Conservation (phyloP, 2,329 filamentous ascomycete species). For the Colletotrichum orchidophilum region DNA sequence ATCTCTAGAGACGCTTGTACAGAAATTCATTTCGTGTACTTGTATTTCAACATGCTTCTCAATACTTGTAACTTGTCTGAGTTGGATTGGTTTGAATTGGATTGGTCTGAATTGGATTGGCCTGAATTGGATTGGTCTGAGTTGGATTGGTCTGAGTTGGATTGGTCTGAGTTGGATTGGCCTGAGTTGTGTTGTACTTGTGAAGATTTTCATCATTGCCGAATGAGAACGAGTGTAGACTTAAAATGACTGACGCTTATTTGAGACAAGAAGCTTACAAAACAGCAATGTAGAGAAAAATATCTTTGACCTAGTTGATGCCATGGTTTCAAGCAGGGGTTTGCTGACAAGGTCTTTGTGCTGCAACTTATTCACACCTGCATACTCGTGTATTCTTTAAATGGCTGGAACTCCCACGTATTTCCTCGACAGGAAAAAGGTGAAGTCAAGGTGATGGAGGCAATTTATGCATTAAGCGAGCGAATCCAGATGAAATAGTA, state of each 20-base stretch:
- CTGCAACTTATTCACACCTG: neutral
- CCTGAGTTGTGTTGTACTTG: accelerated
- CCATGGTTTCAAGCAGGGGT: neutral
- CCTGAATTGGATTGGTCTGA: no score
- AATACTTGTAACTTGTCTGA: no score
- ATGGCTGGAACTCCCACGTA: neutral
- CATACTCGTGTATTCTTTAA: neutral
- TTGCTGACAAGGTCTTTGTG: neutral
- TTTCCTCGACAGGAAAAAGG: neutral
- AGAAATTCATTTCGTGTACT: no score
- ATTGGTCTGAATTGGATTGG: no score
- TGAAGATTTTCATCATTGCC: neutral
- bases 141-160: no score
- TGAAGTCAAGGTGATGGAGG: neutral
- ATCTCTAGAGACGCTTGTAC: no score
- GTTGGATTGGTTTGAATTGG: no score
- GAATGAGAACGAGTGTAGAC: neutral
- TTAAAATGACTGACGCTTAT: neutral
- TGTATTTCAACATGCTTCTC: no score
- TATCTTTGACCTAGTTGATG: neutral
- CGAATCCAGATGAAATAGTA: neutral
- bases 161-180: no score
- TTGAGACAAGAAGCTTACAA: neutral
- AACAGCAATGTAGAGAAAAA: neutral
- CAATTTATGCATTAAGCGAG: neutral